Conservation (phyloP, 2,329 filamentous ascomycete genomes). For the Pseudogymnoascus verrucosus region DNA sequence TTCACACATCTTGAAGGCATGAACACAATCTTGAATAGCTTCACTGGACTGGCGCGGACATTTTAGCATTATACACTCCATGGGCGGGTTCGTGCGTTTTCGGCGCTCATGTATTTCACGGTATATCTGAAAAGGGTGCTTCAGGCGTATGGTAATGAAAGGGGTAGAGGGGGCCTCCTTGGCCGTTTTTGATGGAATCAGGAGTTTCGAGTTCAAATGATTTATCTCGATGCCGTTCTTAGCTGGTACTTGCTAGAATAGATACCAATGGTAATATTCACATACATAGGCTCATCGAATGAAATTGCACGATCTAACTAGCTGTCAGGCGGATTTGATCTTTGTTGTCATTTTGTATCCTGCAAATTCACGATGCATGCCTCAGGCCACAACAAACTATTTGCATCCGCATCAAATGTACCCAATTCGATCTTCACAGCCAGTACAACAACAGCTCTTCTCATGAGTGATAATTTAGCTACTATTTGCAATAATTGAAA, state of each 20-base stretch:
- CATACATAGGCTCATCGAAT: neutral
- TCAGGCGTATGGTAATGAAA: constrained; percentile 4
- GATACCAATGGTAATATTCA: constrained; percentile 2
- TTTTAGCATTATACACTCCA: neutral
- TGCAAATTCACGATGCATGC: neutral
- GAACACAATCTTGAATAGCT: neutral
- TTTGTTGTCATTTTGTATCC: neutral
- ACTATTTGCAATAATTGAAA: neutral
- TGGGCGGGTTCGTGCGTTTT: constrained; percentile 5
- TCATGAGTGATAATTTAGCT: neutral
- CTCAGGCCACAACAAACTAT: constrained; percentile 2
- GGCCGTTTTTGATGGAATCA: neutral
- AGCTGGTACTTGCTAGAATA: neutral
- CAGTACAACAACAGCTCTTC: neutral
- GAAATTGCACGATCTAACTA: neutral
- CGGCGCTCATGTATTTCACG: constrained; percentile 5
- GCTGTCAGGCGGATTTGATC: neutral
- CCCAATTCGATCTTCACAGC: neutral
- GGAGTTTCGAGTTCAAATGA: constrained; percentile 8
- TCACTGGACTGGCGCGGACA: neutral
- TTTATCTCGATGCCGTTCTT: neutral
- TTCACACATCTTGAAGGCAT: neutral
- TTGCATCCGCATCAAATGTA: neutral
- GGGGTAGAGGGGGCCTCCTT: neutral
- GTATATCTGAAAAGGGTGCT: constrained; percentile 7